phyloP scores from a whole-genome alignment of 2,329 filamentous ascomycete genomes.

The Hypoxylon sp. region DNA sequence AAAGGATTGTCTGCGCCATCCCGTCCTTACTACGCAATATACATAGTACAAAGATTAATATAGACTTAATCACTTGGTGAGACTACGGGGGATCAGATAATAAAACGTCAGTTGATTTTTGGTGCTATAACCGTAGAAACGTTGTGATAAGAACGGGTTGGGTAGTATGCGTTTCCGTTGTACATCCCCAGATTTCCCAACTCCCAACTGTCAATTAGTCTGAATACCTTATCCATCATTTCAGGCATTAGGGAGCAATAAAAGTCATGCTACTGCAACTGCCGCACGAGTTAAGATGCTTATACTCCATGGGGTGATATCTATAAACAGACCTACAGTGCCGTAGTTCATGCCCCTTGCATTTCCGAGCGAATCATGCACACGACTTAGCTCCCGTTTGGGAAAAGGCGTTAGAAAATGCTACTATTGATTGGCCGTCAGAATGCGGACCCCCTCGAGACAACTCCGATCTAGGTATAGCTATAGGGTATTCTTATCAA shows the following conservation, averaged over 20 bases:
- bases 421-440: constrained; percentile 18
- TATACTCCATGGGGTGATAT: constrained; percentile 35
- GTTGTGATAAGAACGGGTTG: constrained; percentile 30
- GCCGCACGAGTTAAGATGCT: constrained; percentile 21
- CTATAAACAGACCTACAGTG: constrained; percentile 11
- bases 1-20: constrained; percentile 9
- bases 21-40: constrained; percentile 1
- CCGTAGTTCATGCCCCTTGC: constrained; percentile 36
- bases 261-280: constrained; percentile 35
- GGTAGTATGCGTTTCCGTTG: constrained; percentile 13
- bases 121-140: constrained; percentile 33
- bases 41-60: constrained; percentile 10
- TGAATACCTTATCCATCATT: constrained; percentile 34
- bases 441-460: constrained; percentile 10
- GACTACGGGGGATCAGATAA: constrained; percentile 27
- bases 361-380: constrained; percentile 41
- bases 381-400: constrained; percentile 31
- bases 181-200: constrained; percentile 40
- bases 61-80: constrained; percentile 7
- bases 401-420: constrained; percentile 30
- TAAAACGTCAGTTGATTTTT: constrained; percentile 17
- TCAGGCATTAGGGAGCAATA: constrained; percentile 35
- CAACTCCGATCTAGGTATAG: constrained; percentile 27
- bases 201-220: constrained; percentile 29
- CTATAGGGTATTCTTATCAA: constrained; percentile 43